Conservation (phyloP, 2,329 filamentous ascomycete species). For the Chrysosporium keratinophilum region DNA sequence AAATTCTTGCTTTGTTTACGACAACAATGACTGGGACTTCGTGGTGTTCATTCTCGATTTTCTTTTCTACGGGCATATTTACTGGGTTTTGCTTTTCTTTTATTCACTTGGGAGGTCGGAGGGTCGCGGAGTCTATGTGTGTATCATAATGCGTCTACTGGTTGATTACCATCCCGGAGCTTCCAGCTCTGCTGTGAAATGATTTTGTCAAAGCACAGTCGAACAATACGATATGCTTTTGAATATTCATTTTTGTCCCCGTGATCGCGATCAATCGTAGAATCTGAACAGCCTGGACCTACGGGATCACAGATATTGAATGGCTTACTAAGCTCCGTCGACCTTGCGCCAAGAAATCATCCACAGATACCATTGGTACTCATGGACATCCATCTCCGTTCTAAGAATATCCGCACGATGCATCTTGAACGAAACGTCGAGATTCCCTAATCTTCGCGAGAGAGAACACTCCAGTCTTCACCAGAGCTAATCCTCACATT, state of each 20-base stretch:
- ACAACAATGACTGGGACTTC: constrained; percentile 12
- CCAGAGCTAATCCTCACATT: no score
- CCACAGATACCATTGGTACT: no score
- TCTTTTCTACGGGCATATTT: constrained; percentile 11
- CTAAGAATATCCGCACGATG: no score
- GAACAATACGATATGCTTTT: constrained; percentile 11
- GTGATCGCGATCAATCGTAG: background rate
- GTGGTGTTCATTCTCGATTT: constrained; percentile 12
- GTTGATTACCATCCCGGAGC: constrained; percentile 5
- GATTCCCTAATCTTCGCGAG: no score
- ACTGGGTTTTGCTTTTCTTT: constrained; percentile 14
- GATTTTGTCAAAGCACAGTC: constrained; percentile 11
- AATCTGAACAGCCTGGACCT: background rate
- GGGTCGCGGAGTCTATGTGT: constrained; percentile 12
- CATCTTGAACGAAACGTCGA: no score
- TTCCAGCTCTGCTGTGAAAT: constrained; percentile 4
- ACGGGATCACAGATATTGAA: no score
- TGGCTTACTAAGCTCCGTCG: no score
- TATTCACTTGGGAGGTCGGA: constrained; percentile 10
- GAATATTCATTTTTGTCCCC: background rate
- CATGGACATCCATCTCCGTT: no score
- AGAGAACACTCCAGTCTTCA: no score
- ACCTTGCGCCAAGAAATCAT: no score
- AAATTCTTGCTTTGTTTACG: constrained; percentile 25
- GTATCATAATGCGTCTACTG: constrained; percentile 13